Conservation (phyloP, 495 filamentous ascomycete species). For the Aspergillus panamensis region DNA sequence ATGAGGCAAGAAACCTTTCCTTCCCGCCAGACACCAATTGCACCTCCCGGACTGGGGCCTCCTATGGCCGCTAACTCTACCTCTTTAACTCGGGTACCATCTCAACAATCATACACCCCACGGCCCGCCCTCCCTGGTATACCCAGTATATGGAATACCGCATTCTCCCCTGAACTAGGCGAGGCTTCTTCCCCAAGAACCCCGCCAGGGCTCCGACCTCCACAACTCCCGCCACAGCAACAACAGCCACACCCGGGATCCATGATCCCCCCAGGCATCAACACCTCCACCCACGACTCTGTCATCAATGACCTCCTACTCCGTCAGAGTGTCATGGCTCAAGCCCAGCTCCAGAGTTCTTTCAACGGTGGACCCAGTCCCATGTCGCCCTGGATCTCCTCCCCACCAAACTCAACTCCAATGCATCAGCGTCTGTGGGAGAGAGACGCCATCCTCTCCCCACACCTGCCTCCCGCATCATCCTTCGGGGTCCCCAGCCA, state of each 20-base stretch:
- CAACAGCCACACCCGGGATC: constrained; percentile 21
- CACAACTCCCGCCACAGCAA: background rate
- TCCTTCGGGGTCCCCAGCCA: constrained; percentile 30
- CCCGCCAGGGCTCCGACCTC: constrained; percentile 33
- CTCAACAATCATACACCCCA: constrained; percentile 37
- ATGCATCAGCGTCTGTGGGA: constrained; percentile 31
- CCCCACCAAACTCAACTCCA: constrained; percentile 21
- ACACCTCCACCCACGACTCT: constrained; percentile 25
- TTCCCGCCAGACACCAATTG: constrained; percentile 30
- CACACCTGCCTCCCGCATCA: constrained; percentile 3
- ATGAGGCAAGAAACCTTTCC: constrained; percentile 26
- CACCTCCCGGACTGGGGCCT: constrained; percentile 38
- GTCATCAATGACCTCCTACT: constrained; percentile 30
- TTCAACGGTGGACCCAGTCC: constrained; percentile 22
- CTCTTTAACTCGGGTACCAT: constrained; percentile 24
- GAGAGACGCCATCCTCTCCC: constrained; percentile 17
- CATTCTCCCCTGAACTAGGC: constrained; percentile 29
- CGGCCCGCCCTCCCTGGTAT: constrained; percentile 35
- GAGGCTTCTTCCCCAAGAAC: constrained; percentile 35
- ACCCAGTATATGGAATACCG: constrained; percentile 48
- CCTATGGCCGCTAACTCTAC: constrained; percentile 26
- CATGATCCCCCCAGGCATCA: constrained; percentile 20
- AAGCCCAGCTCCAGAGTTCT: constrained; percentile 26
- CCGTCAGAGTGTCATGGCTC: constrained; percentile 29
- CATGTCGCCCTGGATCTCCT: constrained; percentile 27